Evolutionary conservation across 192 early-diverging fungal genomes (phyloP).

Genomic region (Funneliformis geosporum): DNA sequence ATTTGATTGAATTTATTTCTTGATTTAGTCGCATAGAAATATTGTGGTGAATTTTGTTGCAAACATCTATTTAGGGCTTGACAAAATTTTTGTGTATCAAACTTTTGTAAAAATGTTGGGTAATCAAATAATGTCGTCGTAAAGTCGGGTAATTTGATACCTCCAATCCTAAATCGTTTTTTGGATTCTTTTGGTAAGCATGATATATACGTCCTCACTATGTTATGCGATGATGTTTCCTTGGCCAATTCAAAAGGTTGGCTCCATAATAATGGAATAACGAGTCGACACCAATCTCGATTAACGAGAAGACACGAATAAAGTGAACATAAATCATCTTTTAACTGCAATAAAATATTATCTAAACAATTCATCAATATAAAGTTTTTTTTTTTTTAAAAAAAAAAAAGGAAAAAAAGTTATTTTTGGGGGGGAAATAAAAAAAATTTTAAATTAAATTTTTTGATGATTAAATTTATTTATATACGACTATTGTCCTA

Average conservation of each 20-base stretch:
- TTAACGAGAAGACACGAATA: slow-evolving; percentile 1
- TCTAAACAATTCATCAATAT: not conserved
- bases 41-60: not conserved
- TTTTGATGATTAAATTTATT: too few species aligned
- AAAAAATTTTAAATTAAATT: not conserved
- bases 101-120: not conserved
- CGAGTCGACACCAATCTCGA: not conserved
- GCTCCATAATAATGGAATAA: not conserved
- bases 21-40: not conserved
- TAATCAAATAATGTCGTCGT: not conserved
- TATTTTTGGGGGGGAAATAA: not conserved
- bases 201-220: not conserved
- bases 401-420: not conserved
- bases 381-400: not conserved
- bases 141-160: not conserved
- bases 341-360: not conserved
- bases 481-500: not conserved
- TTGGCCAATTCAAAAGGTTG: not conserved
- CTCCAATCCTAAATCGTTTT: not conserved
- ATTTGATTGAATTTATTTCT: not conserved
- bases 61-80: not conserved
- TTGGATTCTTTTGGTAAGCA: not conserved
- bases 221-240: not conserved
- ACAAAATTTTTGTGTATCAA: not conserved
- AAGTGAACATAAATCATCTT: not conserved